Base-by-base conservation (phyloP, 768 basidiomycete genomes). In the Hygrocybe punicea region DNA sequence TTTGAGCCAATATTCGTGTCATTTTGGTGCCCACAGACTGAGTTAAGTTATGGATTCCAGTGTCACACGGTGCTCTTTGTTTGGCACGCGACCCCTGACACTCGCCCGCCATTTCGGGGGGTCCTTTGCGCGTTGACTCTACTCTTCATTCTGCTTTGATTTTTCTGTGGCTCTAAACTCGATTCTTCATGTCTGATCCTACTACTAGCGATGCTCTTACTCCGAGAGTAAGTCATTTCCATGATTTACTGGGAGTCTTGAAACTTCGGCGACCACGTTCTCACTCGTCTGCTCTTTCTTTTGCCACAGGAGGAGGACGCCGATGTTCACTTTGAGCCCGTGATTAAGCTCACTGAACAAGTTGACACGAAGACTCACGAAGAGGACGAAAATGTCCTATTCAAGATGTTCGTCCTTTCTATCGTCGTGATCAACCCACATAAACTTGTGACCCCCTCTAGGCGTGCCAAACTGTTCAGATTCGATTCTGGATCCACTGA, bases 381-480 rank as follows among this genome's bases (percentile, higher is more conserved):
- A 73, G 97, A 98, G 71, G 87, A 96, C 64, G 97, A 99, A 73
- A 83, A 90, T 25, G 84, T 87, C 25, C 76, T 90, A 61, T 98
- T 98, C 85, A 98, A 98, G 81, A 91, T 98, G 96, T 95, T 66
- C 68, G 91, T 80, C 40, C 68, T 58, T 70, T 66, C 60, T 71
- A 63, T 65, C 69, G 71, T 73, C 71, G 66, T 64, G 58, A 69
- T 71, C 63, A 66, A 64, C 62, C 52, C 49, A 60, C 61, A 61
- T 66, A 72, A 50, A 68, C 61, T 60, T 57, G 33, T 35, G 45
- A 19, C 39, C 17, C 14, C 25, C 8, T 57, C 33, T 68, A 98
- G 96, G 90, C 91, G 96, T 65, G 89, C 97, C 65, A 98, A 98
- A 78, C 84, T 99, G 59, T 99, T 98, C 84, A 85, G 97, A 69